Conservation (phyloP, 129 eudicot genomes). For the Mikania micrantha region DNA sequence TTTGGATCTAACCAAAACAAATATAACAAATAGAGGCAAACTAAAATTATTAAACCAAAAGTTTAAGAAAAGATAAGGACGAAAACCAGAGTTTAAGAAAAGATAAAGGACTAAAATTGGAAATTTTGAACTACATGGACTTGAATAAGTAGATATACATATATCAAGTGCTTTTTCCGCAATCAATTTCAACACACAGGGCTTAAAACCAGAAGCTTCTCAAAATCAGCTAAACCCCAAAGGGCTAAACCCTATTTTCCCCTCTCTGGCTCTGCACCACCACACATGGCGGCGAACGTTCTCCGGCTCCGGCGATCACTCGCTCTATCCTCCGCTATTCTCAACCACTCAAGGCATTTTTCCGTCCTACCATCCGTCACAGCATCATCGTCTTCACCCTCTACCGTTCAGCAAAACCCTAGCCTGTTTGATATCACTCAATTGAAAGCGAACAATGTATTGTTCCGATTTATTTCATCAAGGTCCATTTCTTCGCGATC, state of each 20-base stretch:
- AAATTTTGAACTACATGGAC: neutral
- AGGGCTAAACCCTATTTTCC: slow-evolving; percentile 29
- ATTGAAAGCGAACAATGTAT: neutral
- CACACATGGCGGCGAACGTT: slow-evolving; percentile 38
- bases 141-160: neutral
- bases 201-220: neutral
- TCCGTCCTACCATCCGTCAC: slow-evolving; percentile 15
- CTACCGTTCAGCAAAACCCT: slow-evolving; percentile 26
- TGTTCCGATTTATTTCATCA: slow-evolving; percentile 14
- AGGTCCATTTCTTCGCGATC: slow-evolving; percentile 22
- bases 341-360: slow-evolving; percentile 17
- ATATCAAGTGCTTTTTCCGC: neutral
- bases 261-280: neutral
- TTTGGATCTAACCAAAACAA: no score
- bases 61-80: no score
- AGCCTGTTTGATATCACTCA: neutral
- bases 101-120: neutral
- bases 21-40: no score
- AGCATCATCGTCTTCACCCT: slow-evolving; percentile 9
- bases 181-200: neutral
- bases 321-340: slow-evolving; percentile 34
- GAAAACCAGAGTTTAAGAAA: no score
- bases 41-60: no score
- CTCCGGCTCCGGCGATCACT: slow-evolving; percentile 71
- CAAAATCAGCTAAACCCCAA: slow-evolving; percentile 17